phyloP scores from a whole-genome alignment of 2,329 filamentous ascomycete species.

The Polychaeton citri region DNA sequence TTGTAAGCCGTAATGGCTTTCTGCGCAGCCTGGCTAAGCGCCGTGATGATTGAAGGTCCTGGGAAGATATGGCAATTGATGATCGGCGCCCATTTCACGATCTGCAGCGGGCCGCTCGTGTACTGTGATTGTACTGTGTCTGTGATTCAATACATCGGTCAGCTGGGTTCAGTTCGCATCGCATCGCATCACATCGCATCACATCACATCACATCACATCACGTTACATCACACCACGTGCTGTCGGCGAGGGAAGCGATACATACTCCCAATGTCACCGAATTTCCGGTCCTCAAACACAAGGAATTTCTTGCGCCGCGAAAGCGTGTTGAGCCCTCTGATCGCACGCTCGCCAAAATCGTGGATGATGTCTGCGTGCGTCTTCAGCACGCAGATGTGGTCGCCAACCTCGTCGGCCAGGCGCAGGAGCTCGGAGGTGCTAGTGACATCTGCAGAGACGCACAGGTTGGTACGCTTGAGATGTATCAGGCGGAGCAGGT shows the following conservation, averaged over 20 bases:
- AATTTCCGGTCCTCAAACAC: conserved; percentile 45
- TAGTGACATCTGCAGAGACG: conserved; percentile 45
- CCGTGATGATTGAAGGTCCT: conserved; percentile 37
- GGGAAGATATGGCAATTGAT: conserved; percentile 41
- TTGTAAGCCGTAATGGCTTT: conserved; percentile 35
- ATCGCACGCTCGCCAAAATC: conserved; percentile 47
- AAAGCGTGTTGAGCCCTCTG: conserved; percentile 32
- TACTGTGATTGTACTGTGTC: conserved; percentile 44
- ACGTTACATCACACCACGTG: no score
- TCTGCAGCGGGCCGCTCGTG: conserved; percentile 35
- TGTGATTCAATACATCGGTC: no score
- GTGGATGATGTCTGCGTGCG: conserved; percentile 48
- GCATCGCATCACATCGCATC: no score
- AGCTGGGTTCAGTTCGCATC: no score
- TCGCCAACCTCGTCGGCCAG: conserved; percentile 47
- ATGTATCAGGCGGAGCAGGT: conserved; percentile 35
- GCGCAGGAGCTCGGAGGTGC: conserved; percentile 40
- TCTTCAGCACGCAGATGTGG: conserved; percentile 47
- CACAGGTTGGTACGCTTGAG: conserved; percentile 40
- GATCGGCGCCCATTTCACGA: conserved; percentile 39
- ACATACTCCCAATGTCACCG: conserved; percentile 41
- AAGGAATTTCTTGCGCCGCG: conserved; percentile 36
- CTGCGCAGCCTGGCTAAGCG: conserved; percentile 35
- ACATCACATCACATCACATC: no score
- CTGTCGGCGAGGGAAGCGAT: no score